Base-by-base conservation (phyloP, 805 yeast species). In the Suhomyces prunicola region DNA sequence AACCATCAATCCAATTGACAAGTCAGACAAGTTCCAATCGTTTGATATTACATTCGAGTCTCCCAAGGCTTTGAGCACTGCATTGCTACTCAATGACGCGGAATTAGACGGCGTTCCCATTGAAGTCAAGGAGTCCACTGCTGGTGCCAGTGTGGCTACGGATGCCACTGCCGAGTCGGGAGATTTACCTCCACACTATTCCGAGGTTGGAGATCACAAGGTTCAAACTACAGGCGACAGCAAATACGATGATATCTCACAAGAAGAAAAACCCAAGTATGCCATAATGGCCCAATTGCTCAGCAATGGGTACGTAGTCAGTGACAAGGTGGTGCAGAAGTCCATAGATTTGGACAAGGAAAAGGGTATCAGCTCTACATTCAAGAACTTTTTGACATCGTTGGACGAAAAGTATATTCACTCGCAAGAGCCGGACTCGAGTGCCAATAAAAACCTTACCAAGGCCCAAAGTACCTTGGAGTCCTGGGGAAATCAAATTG, bases 231-330 rank as follows among this genome's bases (percentile, higher is more conserved):
- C 73, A 4, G 74, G 73, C 9, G 76, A 71, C 50, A 57, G 52
- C 8, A 49, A 57, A 10, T 68, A 68, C 48, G 77, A 72, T 49
- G 90, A 86, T 59, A 80, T 87, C 50, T 68, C 77, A 5, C 96
- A 88, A 70, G 96, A 88, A 62, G 82, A 81, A 55, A 88, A 88
- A 72, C 96, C 96, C 52, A 86, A 86, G 63, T 69, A 84, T 52
- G 83, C 90, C 17, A 83, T 88, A 54, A 73, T 87, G 71, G 93
- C 94, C 1, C 93, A 88, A 68, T 80, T 86, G 60, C 73, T 88
- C 54, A 77, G 90, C 31, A 80, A 83, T n/a, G 96, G 96, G 4
- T 88, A 88, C 65, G 79, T 76, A 17, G 68, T 88, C 44, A 77
- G 85, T 46, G 94, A 88, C 66, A 70, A 76, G 48, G 70, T 87